A percentile compares a stretch with the other conserved stretches of the same genome.
Evolutionary conservation across 2,329 filamentous ascomycete species (phyloP).

Genomic region (Aspergillus quadrilineatus): DNA sequence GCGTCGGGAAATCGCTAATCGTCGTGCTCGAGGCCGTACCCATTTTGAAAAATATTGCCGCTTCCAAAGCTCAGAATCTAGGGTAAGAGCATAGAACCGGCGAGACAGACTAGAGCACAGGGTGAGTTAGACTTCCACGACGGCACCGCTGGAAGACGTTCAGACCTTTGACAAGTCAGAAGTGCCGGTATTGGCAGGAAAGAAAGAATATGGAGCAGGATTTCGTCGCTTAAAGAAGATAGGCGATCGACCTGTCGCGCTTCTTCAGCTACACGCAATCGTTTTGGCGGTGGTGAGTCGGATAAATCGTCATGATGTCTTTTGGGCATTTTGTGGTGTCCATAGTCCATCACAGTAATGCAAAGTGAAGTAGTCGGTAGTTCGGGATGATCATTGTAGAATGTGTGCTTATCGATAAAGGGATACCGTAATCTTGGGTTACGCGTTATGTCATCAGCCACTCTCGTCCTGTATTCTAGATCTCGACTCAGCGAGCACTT

Average conservation of each 20-base stretch:
- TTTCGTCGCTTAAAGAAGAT: conserved; percentile 77
- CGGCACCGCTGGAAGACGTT: neutral
- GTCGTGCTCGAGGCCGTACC: conserved; percentile 74
- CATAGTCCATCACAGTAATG: conserved; percentile 2
- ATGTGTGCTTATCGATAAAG: conserved; percentile 13
- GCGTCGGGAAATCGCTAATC: conserved; percentile 66
- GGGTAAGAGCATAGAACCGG: conserved; percentile 69
- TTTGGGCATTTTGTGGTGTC: conserved; percentile 34
- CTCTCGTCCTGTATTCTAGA: neutral
- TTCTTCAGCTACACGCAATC: conserved; percentile 33
- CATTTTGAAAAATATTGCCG: conserved; percentile 83
- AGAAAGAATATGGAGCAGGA: conserved; percentile 79
- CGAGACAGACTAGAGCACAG: conserved; percentile 52
- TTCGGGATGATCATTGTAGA: neutral
- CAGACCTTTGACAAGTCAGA: conserved; percentile 60
- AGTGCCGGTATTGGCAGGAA: conserved; percentile 70
- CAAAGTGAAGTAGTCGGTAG: neutral
- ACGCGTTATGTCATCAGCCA: conserved; percentile 1
- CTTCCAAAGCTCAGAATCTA: conserved; percentile 89
- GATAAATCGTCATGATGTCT: conserved; percentile 22
- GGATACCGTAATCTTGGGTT: conserved; percentile 3
- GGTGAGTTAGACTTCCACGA: neutral
- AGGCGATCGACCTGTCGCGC: conserved; percentile 56
- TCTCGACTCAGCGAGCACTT: neutral
- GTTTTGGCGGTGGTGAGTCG: conserved; percentile 44